A percentile compares a stretch with the other conserved stretches of the same genome.
Evolutionary conservation across 495 filamentous ascomycete genomes (phyloP).

Genomic region (Aspergillus avenaceus): DNA sequence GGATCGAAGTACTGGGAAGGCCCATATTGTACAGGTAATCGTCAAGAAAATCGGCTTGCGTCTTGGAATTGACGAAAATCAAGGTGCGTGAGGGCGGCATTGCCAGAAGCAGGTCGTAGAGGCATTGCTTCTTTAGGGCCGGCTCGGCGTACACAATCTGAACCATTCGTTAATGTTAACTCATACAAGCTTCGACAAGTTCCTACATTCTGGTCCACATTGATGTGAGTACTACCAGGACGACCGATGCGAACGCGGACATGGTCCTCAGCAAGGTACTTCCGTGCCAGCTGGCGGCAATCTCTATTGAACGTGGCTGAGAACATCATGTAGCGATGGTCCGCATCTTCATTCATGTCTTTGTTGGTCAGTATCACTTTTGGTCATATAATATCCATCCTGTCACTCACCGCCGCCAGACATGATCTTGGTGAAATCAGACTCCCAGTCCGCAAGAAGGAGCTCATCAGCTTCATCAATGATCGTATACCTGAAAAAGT

Average conservation of each 20-base stretch:
- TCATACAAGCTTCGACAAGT: not conserved
- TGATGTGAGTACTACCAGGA: constrained; percentile 70
- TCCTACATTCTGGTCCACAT: constrained; percentile 66
- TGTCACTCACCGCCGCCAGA: constrained; percentile 61
- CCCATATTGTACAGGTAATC: constrained; percentile 79
- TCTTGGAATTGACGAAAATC: constrained; percentile 83
- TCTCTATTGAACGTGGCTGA: constrained; percentile 85
- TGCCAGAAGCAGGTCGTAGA: constrained; percentile 68
- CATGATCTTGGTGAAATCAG: constrained; percentile 66
- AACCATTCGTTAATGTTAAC: not conserved
- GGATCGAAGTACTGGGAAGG: constrained; percentile 81
- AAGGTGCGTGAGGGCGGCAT: constrained; percentile 73
- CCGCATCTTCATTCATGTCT: constrained; percentile 73
- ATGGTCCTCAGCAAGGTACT: constrained; percentile 66
- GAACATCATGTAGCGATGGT: constrained; percentile 86
- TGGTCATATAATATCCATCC: constrained; percentile 7
- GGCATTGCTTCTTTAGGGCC: constrained; percentile 58
- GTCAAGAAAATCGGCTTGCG: constrained; percentile 72
- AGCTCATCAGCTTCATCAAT: constrained; percentile 97
- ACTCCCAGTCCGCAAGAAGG: constrained; percentile 70
- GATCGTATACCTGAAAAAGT: constrained; percentile 60
- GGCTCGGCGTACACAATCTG: constrained; percentile 61
- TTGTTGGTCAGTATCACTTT: constrained; percentile 9
- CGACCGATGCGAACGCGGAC: constrained; percentile 82
- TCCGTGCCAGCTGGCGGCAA: constrained; percentile 68